Conservation (phyloP, 805 yeast genomes). For the Wickerhamomyces bovis region DNA sequence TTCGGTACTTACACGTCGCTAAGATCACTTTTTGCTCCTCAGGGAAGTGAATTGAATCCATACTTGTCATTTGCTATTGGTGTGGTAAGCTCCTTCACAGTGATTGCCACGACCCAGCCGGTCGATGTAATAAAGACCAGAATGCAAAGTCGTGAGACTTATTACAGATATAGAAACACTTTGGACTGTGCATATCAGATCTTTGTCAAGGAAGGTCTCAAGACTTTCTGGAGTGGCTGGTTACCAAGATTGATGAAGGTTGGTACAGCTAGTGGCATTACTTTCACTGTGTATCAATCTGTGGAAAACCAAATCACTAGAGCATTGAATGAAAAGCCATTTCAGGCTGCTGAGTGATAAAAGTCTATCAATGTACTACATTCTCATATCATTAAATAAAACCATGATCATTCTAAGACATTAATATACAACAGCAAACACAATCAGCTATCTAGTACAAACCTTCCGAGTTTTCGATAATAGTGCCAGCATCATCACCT, state of each 20-base stretch:
- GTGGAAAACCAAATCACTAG: slow-evolving; percentile 41
- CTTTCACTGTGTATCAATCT: slow-evolving; percentile 56
- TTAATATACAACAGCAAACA: neutral
- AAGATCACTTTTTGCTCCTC: slow-evolving; percentile 64
- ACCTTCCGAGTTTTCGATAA: slow-evolving; percentile 39
- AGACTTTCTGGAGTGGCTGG: slow-evolving; percentile 53
- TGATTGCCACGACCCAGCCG: slow-evolving; percentile 79
- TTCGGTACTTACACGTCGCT: slow-evolving; percentile 77
- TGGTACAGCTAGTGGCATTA: slow-evolving; percentile 63
- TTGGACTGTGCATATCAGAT: slow-evolving; percentile 48
- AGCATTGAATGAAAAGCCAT: slow-evolving; percentile 33
- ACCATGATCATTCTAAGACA: neutral
- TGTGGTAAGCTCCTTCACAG: slow-evolving; percentile 61
- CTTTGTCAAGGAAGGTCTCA: slow-evolving; percentile 39
- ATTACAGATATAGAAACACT: slow-evolving; percentile 51
- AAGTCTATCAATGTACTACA: no score
- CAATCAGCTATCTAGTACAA: slow-evolving; percentile 18
- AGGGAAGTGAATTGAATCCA: slow-evolving; percentile 30
- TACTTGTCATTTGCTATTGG: slow-evolving; percentile 40
- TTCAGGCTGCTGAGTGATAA: slow-evolving; percentile 20
- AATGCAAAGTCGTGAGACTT: slow-evolving; percentile 74
- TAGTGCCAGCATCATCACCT: slow-evolving; percentile 40
- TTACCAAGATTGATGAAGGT: slow-evolving; percentile 66
- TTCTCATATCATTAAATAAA: neutral
- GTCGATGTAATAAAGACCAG: slow-evolving; percentile 82